Percentiles rank a stretch among this genome's conserved stretches.
Conservation (phyloP, 177 flowering plant genomes). For the Tripterygium wilfordii region DNA sequence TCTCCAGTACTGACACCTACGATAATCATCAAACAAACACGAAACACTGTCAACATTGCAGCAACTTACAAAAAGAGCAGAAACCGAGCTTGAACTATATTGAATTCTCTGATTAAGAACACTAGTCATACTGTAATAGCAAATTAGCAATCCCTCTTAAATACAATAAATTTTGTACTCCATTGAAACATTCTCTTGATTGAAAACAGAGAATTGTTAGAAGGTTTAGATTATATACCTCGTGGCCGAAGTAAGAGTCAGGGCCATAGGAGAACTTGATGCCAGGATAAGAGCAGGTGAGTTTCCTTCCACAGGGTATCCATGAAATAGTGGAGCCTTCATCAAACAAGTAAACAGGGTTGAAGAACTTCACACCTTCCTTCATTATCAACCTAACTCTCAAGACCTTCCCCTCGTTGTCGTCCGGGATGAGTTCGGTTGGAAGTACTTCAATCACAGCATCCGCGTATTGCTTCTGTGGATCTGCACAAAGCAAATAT, state of each 20-base stretch:
- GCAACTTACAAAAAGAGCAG: neutral
- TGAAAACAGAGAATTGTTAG: neutral
- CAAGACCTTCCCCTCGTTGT: conserved; percentile 83
- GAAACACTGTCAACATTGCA: too few relatives aligned
- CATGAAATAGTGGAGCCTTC: conserved; percentile 93
- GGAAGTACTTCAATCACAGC: conserved; percentile 97
- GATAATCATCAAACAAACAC: neutral
- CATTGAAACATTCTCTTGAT: too few relatives aligned
- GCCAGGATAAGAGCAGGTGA: conserved; percentile 98
- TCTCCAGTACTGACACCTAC: conserved; percentile 94
- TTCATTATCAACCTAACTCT: conserved; percentile 88
- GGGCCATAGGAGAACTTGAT: conserved; percentile 94
- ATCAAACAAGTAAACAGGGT: conserved; percentile 89
- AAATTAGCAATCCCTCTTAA: too few relatives aligned
- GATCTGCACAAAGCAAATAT: conserved; percentile 48
- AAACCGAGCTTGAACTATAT: too few relatives aligned
- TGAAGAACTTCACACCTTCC: conserved; percentile 82
- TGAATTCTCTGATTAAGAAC: too few relatives aligned
- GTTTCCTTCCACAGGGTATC: conserved; percentile 97
- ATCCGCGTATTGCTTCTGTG: conserved; percentile 95
- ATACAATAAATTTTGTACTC: too few relatives aligned
- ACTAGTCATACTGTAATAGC: too few relatives aligned
- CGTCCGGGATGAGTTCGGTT: conserved; percentile 83
- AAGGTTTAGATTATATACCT: conserved; percentile 38
- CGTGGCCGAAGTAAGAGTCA: conserved; percentile 68